These are phyloP conservation scores for Heliosperma pusillum DNA, from an alignment of 148 eudicot genomes.

Conservation along the genomic window DNA sequence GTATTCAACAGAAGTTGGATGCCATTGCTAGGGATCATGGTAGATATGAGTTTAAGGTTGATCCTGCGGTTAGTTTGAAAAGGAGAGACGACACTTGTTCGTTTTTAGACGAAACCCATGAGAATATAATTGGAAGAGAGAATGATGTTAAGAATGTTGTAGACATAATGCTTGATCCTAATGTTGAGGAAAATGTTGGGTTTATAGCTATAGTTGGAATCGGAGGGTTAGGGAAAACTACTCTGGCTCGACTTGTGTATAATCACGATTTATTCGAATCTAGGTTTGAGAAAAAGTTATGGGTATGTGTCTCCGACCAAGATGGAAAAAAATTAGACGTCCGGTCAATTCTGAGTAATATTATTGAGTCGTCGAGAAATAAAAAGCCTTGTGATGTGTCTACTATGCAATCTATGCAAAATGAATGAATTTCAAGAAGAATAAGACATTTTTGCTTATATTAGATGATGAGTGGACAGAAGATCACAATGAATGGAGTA, in stretches of 20 bases:
- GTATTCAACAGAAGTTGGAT: slow-evolving; percentile 1
- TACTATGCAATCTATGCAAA: background rate
- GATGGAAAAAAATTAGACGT: background rate
- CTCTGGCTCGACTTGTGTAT: background rate
- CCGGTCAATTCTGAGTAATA: background rate
- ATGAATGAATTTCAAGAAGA: no score
- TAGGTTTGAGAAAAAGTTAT: slow-evolving; percentile 2
- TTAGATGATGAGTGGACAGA: no score
- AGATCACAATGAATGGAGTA: no score
- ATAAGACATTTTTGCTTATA: no score
- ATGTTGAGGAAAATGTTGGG: background rate
- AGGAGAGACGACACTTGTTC: slow-evolving; percentile 1
- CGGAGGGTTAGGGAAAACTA: slow-evolving; percentile 7
- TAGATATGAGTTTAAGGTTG: slow-evolving; percentile 6
- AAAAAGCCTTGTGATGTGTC: background rate
- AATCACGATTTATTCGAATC: background rate
- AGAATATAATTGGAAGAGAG: slow-evolving; percentile 7
- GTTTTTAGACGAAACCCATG: slow-evolving; percentile 1
- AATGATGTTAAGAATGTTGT: background rate
- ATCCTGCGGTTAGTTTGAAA: background rate
- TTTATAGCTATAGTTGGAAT: background rate
- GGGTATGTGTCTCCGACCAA: slow-evolving; percentile 1
- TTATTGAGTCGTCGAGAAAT: background rate
- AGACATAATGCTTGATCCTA: background rate
- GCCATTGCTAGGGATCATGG: background rate